Evolutionary conservation across 768 basidiomycete genomes (phyloP).

Genomic region (Mycena rebaudengoi): DNA sequence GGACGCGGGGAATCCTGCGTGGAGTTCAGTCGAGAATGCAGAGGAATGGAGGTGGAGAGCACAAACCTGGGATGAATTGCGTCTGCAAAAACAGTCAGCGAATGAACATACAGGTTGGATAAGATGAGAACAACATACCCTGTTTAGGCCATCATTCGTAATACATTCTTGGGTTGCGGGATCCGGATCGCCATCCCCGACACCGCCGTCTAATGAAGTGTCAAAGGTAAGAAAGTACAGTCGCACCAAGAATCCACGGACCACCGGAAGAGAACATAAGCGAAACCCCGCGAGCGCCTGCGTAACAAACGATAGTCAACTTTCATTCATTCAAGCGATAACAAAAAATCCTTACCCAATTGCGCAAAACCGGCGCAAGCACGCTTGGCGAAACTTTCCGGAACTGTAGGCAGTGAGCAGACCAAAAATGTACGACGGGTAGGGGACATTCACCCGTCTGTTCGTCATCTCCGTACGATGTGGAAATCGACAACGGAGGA

Average conservation of each 20-base stretch:
- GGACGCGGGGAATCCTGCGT: conserved; percentile 24
- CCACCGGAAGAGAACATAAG: conserved; percentile 64
- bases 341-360: conserved; percentile 42
- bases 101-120: not conserved
- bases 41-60: not conserved
- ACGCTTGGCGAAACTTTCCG: conserved; percentile 51
- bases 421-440: not conserved
- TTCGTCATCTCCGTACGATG: conserved; percentile 64
- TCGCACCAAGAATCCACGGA: conserved; percentile 36
- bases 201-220: conserved; percentile 56
- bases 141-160: conserved; percentile 56
- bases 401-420: conserved; percentile 42
- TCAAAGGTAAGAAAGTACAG: conserved; percentile 44
- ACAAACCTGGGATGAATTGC: conserved; percentile 23
- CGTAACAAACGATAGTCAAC: not conserved
- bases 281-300: conserved; percentile 60
- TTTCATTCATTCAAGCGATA: not conserved
- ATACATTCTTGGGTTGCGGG: conserved; percentile 51
- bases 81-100: conserved; percentile 6
- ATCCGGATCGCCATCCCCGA: conserved; percentile 56
- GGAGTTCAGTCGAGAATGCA: not conserved
- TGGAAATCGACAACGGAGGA: conserved; percentile 58
- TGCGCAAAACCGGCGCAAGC: conserved; percentile 57
- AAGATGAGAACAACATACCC: conserved; percentile 18
- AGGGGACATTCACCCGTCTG: conserved; percentile 50